phyloP scores from a whole-genome alignment of 108 stramenopile genomes.

The Cyclotella baltica region DNA sequence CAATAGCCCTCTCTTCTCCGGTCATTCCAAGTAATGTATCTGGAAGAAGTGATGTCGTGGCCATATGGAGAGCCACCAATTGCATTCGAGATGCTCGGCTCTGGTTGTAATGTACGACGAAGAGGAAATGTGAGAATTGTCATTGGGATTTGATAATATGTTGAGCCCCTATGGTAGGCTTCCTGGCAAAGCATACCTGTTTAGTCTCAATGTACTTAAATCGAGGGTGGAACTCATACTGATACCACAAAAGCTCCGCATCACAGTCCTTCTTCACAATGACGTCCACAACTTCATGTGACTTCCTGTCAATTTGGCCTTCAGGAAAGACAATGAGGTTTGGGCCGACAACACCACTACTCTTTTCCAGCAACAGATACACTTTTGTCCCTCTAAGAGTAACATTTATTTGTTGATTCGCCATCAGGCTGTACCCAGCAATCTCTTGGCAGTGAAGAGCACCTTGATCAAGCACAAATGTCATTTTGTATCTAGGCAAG shows the following conservation, averaged over 20 bases:
- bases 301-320: conserved; percentile 21
- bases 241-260: conserved; percentile 19
- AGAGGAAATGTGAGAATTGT: not conserved
- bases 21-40: too few species aligned
- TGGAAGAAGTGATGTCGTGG: conserved; percentile 52
- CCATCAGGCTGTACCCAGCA: conserved; percentile 7
- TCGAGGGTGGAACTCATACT: conserved; percentile 35
- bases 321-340: conserved; percentile 25
- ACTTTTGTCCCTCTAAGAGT: conserved; percentile 27
- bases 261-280: conserved; percentile 9
- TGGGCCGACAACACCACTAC: not conserved
- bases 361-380: conserved; percentile 42
- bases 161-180: too few species aligned
- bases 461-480: conserved; percentile 39
- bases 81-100: conserved; percentile 47
- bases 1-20: too few species aligned
- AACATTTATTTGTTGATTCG: conserved; percentile 29
- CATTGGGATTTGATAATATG: not conserved
- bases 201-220: conserved; percentile 37
- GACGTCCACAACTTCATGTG: conserved; percentile 3
- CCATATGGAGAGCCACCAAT: conserved; percentile 49
- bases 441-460: too few species aligned
- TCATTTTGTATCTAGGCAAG: conserved; percentile 48
- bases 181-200: conserved; percentile 16
- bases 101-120: conserved; percentile 9